Evolutionary conservation across 495 filamentous ascomycete species (phyloP).

Genomic region (Penicillium canescens): DNA sequence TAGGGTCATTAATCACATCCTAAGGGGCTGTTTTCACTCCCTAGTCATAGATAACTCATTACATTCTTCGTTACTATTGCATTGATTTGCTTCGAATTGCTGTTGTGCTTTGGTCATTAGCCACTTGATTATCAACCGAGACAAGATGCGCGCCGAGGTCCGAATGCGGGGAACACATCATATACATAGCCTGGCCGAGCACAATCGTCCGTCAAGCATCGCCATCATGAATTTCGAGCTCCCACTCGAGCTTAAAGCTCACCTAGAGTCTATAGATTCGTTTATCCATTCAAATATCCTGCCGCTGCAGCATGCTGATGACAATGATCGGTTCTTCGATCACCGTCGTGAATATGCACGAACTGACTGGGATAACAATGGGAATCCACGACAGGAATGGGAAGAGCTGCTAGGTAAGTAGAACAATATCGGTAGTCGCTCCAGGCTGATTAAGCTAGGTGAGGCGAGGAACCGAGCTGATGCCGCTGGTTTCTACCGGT

Average conservation of each 20-base stretch:
- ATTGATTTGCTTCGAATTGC: no score
- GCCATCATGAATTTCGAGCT: constrained; percentile 56
- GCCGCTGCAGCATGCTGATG: constrained; percentile 49
- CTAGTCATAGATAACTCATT: no score
- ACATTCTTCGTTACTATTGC: no score
- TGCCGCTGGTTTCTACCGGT: constrained; percentile 56
- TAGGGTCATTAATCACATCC: no score
- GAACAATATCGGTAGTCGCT: neutral
- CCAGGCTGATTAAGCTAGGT: constrained; percentile 9
- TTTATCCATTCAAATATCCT: constrained; percentile 56
- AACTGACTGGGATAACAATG: constrained; percentile 54
- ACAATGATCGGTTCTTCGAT: constrained; percentile 63
- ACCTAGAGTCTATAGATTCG: constrained; percentile 47
- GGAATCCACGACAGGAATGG: constrained; percentile 57
- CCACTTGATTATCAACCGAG: no score
- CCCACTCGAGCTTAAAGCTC: constrained; percentile 44
- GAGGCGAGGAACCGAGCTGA: constrained; percentile 48
- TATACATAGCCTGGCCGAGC: neutral
- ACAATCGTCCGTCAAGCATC: neutral
- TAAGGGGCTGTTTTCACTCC: no score
- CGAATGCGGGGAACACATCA: constrained; percentile 19
- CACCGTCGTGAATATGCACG: constrained; percentile 57
- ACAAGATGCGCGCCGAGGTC: constrained; percentile 15
- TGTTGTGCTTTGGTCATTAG: no score
- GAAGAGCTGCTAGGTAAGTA: constrained; percentile 42